A percentile compares a stretch with the other conserved stretches of the same genome.
These are phyloP conservation scores for Chaetomiaceae sp. DNA, from an alignment of 2,329 filamentous ascomycete species.

Conservation along the genomic window DNA sequence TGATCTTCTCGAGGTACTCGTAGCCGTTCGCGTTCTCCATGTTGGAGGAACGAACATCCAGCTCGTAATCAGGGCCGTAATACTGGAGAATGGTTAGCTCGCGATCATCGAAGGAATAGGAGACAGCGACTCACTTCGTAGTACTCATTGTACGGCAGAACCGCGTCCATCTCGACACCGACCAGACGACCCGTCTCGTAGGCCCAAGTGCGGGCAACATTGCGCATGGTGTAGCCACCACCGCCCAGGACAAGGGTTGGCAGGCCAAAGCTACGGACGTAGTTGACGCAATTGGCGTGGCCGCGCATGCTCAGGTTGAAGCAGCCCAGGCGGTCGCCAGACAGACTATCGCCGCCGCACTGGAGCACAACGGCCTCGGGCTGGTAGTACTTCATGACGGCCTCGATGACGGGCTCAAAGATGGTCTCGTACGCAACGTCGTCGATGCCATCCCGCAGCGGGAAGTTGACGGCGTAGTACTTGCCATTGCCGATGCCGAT, in stretches of 20 bases:
- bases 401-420: slow-evolving; percentile 82
- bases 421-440: slow-evolving; percentile 85
- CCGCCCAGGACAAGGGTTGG: slow-evolving; percentile 91
- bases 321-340: slow-evolving; percentile 87
- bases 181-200: slow-evolving; percentile 91
- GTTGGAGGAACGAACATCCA: slow-evolving; percentile 83
- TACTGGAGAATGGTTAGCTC: slow-evolving; percentile 51
- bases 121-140: slow-evolving; percentile 54
- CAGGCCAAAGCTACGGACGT: slow-evolving; percentile 76
- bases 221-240: slow-evolving; percentile 94
- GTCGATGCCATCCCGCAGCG: slow-evolving; percentile 85
- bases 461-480: slow-evolving; percentile 86
- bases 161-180: slow-evolving; percentile 70
- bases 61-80: slow-evolving; percentile 82
- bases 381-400: slow-evolving; percentile 80
- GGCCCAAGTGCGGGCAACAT: slow-evolving; percentile 94
- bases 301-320: slow-evolving; percentile 98
- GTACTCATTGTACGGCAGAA: slow-evolving; percentile 95
- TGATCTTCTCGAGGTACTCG: slow-evolving; percentile 76
- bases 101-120: neutral
- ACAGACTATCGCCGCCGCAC: slow-evolving; percentile 91
- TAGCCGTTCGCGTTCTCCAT: slow-evolving; percentile 87
- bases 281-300: slow-evolving; percentile 90
- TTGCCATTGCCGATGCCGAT: slow-evolving; percentile 84
- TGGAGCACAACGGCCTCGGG: slow-evolving; percentile 92